These are phyloP conservation scores for Aureobasidium vineae DNA, from an alignment of 2,329 filamentous ascomycete genomes.

Conservation along the genomic window DNA sequence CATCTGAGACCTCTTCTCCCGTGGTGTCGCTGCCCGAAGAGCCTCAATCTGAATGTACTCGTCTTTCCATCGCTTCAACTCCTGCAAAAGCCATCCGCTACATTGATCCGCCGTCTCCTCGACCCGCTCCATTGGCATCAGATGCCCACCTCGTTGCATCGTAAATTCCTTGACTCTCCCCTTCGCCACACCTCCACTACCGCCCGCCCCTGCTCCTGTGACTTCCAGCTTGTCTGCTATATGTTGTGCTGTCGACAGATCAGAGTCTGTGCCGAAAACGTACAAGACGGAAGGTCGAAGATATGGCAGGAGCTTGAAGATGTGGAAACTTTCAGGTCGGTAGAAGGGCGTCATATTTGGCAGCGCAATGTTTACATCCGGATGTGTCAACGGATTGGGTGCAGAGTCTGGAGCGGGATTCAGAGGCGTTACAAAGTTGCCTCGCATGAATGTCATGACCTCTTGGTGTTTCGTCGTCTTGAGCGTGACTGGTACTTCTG, in stretches of 20 bases:
- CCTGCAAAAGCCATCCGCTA: slow-evolving; percentile 40
- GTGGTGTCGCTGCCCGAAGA: slow-evolving; percentile 26
- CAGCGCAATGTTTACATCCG: slow-evolving; percentile 42
- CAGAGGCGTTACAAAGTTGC: slow-evolving; percentile 47
- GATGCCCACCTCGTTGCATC: slow-evolving; percentile 67
- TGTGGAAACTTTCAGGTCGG: slow-evolving; percentile 60
- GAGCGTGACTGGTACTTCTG: slow-evolving; percentile 61
- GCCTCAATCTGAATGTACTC: slow-evolving; percentile 32
- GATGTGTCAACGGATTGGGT: slow-evolving; percentile 44
- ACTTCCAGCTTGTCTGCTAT: slow-evolving; percentile 59
- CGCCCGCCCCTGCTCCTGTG: slow-evolving; percentile 66
- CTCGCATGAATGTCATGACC: slow-evolving; percentile 72
- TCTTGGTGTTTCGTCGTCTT: slow-evolving; percentile 86
- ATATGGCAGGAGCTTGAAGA: slow-evolving; percentile 57
- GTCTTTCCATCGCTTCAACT: slow-evolving; percentile 39
- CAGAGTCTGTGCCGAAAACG: slow-evolving; percentile 62
- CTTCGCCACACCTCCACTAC: slow-evolving; percentile 62
- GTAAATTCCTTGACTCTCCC: slow-evolving; percentile 67
- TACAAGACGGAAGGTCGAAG: slow-evolving; percentile 67
- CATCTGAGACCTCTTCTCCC: slow-evolving; percentile 34
- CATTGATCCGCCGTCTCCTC: slow-evolving; percentile 59
- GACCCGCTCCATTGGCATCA: slow-evolving; percentile 81
- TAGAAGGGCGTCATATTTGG: slow-evolving; percentile 59
- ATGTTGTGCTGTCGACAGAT: slow-evolving; percentile 53
- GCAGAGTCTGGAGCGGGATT: slow-evolving; percentile 35